Evolutionary conservation across 441 rosid species (phyloP).

Genomic region (Brassica balearica): DNA sequence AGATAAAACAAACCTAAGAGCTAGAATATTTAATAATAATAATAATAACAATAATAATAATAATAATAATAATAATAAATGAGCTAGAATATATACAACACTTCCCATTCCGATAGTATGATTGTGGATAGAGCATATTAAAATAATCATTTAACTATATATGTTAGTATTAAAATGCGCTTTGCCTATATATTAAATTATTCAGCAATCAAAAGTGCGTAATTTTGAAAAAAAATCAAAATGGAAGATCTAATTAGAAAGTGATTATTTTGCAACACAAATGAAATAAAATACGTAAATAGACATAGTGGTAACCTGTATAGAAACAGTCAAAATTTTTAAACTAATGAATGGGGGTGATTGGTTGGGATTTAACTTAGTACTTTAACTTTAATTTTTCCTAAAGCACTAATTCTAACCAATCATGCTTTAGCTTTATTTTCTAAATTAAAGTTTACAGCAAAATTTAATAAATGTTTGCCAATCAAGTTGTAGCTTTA

Average conservation of each 20-base stretch:
- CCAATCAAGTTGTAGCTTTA: no score
- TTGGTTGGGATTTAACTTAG: no score
- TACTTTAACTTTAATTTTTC: no score
- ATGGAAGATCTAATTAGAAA: background rate
- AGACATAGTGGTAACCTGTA: background rate
- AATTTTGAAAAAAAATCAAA: background rate
- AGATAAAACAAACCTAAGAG: no score
- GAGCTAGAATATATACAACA: background rate
- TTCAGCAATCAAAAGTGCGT: background rate
- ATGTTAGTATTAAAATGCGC: background rate
- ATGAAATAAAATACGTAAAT: background rate
- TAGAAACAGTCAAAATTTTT: background rate
- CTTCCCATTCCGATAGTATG: background rate
- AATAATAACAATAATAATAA: no score
- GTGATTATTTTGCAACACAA: background rate
- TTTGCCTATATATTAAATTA: background rate
- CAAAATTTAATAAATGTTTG: no score
- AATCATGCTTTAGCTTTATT: no score
- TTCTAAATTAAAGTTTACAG: no score
- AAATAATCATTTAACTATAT: background rate
- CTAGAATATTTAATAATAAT: no score
- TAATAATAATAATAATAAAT: no score
- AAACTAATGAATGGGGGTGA: slow-evolving; percentile 17
- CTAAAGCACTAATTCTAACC: no score
- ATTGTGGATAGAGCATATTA: background rate